Base-by-base conservation (phyloP, 228 moss, liverwort and hornwort species). In the Sphagnum magellanicum region DNA sequence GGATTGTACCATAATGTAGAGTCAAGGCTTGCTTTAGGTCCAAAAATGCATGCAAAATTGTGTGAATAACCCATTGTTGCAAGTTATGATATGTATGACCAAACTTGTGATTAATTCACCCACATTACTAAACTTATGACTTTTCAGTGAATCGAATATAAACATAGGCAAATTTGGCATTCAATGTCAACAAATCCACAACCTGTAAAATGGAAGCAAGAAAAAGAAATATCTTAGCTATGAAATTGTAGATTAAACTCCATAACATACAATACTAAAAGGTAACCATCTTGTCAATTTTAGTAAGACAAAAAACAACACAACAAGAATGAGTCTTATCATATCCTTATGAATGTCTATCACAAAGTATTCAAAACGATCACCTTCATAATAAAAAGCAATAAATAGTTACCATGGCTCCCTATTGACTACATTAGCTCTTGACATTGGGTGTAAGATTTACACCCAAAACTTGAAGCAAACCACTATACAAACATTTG, bases 11-110 rank as follows among this genome's bases (percentile, higher is more conserved):
- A 75, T 98, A 98, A 68, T 94, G 98, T 63, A 94, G 92, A 3
- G 98, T 94, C 85, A 98, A 78, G 51, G 94, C 89, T 76, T 88
- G 88, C 81, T 92, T 94, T 13, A 94, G 90, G 81, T 98, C 94
- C 84, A 98, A 60, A 68, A 89, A 98, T 61, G 98, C 94, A 70
- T 79, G 80, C 76, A 94, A 80, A 50, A 98, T 75, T 50, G 98
- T 98, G 50, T 87, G 81, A 5, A 87, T 90, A 49, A 98, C 98
- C 67, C 93, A 87, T 52, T 83, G 88, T 77, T 98, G 98, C 50
- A 98, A 79, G 74, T 86, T 94, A 75, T 87, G 89, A 75, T 98
- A 98, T 52, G 83, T 90, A 67, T 90, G 87, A 74, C 92, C 98
- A 86, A 98, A 98, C 65, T 93, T 98, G 65, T 68, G 64, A 7